Percentiles rank a stretch among this genome's conserved stretches.
Conservation (phyloP, 2,329 filamentous ascomycete genomes). For the Beauveria medogensis region DNA sequence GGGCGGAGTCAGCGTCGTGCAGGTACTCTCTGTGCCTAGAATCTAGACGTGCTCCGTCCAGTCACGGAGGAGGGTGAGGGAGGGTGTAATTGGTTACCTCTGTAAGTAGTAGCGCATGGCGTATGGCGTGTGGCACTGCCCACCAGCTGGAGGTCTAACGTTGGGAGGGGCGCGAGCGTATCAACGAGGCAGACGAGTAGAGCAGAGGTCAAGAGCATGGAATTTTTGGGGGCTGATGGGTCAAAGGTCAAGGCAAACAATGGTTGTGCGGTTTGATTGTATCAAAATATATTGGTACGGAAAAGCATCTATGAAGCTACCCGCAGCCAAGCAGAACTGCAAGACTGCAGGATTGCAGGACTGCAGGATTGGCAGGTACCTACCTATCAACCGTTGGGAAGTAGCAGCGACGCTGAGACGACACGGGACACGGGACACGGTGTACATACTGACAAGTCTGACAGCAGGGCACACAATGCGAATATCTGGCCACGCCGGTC, state of each 20-base stretch:
- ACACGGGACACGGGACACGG: neutral
- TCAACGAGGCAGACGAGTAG: neutral
- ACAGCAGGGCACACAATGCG: neutral
- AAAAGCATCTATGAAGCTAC: neutral
- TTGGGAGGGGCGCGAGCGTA: conserved; percentile 6
- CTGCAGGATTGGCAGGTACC: neutral
- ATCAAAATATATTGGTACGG: neutral
- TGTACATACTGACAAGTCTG: no score
- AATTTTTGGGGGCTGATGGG: neutral
- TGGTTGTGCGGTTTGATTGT: neutral
- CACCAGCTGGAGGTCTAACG: neutral
- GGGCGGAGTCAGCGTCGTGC: no score
- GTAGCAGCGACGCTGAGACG: neutral
- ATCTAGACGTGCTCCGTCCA: neutral
- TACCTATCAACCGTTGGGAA: neutral
- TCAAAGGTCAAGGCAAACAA: neutral
- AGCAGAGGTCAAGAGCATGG: neutral
- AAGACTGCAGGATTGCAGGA: neutral
- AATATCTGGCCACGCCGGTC: neutral
- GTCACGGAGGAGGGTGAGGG: neutral
- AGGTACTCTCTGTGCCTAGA: neutral
- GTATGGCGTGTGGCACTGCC: conserved; percentile 9
- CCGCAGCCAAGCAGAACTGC: neutral
- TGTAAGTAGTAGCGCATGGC: conserved; percentile 7
- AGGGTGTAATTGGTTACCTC: neutral